Percentiles rank a stretch among this genome's conserved stretches.
Evolutionary conservation across 345 rosid species (phyloP).

Genomic region (Bruguiera sexangula): DNA sequence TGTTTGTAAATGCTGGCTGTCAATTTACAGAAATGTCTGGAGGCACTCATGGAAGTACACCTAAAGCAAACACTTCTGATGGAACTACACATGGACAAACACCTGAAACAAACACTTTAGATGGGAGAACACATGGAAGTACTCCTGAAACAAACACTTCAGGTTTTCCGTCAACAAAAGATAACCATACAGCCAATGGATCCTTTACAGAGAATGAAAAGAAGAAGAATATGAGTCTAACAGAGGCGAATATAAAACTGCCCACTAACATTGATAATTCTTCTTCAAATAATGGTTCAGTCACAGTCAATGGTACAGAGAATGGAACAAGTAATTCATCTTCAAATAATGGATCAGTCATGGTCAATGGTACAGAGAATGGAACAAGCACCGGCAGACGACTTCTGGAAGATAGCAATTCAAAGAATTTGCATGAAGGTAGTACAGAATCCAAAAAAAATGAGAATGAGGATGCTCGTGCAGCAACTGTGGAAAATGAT

Average conservation of each 20-base stretch:
- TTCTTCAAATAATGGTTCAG: slow-evolving; percentile 26
- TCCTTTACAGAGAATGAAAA: slow-evolving; percentile 39
- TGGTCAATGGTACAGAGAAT: slow-evolving; percentile 35
- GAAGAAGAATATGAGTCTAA: slow-evolving; percentile 36
- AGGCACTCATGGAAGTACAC: slow-evolving; percentile 32
- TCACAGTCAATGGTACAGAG: slow-evolving; percentile 35
- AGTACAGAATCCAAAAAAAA: slow-evolving; percentile 45
- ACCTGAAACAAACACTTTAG: slow-evolving; percentile 40
- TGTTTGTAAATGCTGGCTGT: slow-evolving; percentile 25
- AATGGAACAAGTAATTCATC: slow-evolving; percentile 30
- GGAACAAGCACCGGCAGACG: slow-evolving; percentile 60
- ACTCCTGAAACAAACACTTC: slow-evolving; percentile 42
- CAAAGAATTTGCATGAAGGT: slow-evolving; percentile 44
- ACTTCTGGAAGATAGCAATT: slow-evolving; percentile 64
- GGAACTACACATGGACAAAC: slow-evolving; percentile 30
- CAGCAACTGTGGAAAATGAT: slow-evolving; percentile 78
- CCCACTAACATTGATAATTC: slow-evolving; percentile 8
- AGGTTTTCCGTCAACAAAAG: slow-evolving; percentile 29
- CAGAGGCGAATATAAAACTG: slow-evolving; percentile 26
- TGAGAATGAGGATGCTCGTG: slow-evolving; percentile 37
- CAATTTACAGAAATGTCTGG: slow-evolving; percentile 41
- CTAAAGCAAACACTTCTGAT: slow-evolving; percentile 39
- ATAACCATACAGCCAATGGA: slow-evolving; percentile 31
- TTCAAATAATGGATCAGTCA: slow-evolving; percentile 27
- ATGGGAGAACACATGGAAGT: slow-evolving; percentile 28